A percentile compares a stretch with the other conserved stretches of the same genome.
These are phyloP conservation scores for Lojkania enalia DNA, from an alignment of 2,329 filamentous ascomycete genomes.

Conservation along the genomic window DNA sequence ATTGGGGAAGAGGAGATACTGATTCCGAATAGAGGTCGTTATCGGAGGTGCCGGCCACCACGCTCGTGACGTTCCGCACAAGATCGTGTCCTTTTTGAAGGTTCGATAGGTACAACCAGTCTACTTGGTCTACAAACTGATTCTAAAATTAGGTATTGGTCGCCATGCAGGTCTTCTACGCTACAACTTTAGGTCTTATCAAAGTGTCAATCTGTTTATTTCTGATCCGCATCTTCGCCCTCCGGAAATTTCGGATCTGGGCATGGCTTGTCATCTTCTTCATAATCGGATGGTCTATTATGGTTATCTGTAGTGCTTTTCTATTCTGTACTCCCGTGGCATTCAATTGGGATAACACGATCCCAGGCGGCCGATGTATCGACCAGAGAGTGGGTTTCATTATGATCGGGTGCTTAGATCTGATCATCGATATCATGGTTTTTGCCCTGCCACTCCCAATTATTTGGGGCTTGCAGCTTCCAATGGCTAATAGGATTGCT, in stretches of 20 bases:
- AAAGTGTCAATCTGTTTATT: background rate
- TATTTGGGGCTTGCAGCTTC: slow-evolving; percentile 23
- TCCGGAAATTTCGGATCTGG: slow-evolving; percentile 44
- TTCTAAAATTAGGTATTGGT: slow-evolving; percentile 40
- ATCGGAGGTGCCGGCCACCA: background rate
- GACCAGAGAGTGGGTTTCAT: slow-evolving; percentile 16
- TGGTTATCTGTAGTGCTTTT: slow-evolving; percentile 1
- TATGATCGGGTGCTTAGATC: slow-evolving; percentile 16
- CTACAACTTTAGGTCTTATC: background rate
- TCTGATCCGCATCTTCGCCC: background rate
- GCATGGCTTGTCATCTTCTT: background rate
- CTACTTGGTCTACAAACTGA: too few relatives aligned
- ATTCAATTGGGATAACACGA: slow-evolving; percentile 12
- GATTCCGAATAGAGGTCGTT: background rate
- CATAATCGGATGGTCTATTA: background rate
- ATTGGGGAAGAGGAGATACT: background rate
- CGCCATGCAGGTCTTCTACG: slow-evolving; percentile 27
- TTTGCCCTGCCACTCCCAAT: slow-evolving; percentile 21
- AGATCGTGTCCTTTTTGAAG: too few relatives aligned
- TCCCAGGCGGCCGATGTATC: slow-evolving; percentile 4
- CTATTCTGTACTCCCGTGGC: slow-evolving; percentile 11
- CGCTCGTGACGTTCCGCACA: background rate
- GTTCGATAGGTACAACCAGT: too few relatives aligned
- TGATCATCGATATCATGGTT: slow-evolving; percentile 21
- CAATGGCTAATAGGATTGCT: slow-evolving; percentile 29